Evolutionary conservation across 345 rosid genomes (phyloP).

Genomic region (Pugionium dolabratum): DNA sequence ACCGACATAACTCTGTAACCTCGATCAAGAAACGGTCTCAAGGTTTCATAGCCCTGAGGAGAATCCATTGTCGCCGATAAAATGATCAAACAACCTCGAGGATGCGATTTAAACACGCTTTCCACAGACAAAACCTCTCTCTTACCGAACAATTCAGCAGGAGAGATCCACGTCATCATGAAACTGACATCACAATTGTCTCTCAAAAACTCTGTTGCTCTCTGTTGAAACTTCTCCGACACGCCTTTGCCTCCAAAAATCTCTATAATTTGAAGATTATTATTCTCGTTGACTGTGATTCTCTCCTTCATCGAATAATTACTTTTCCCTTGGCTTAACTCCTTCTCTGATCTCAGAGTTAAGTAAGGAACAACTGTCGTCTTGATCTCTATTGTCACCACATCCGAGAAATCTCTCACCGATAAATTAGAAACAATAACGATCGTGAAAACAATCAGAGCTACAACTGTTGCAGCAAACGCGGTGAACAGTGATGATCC

Average conservation of each 20-base stretch:
- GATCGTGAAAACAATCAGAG: slow-evolving; percentile 49
- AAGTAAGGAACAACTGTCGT: slow-evolving; percentile 31
- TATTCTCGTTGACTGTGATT: slow-evolving; percentile 27
- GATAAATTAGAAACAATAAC: slow-evolving; percentile 30
- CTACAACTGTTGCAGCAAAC: slow-evolving; percentile 35
- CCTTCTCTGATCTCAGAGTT: slow-evolving; percentile 38
- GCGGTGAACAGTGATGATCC: slow-evolving; percentile 35
- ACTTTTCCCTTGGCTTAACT: neutral
- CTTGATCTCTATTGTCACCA: slow-evolving; percentile 33
- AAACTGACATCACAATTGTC: slow-evolving; percentile 48
- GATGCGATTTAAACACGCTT: slow-evolving; percentile 55
- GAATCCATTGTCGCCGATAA: slow-evolving; percentile 62
- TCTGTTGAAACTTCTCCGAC: slow-evolving; percentile 35
- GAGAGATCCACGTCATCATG: slow-evolving; percentile 81
- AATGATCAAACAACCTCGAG: slow-evolving; percentile 58
- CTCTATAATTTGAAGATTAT: slow-evolving; percentile 26
- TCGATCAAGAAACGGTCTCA: slow-evolving; percentile 50
- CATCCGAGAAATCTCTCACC: slow-evolving; percentile 14
- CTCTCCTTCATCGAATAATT: slow-evolving; percentile 8
- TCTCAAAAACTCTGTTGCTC: slow-evolving; percentile 47
- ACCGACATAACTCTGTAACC: slow-evolving; percentile 52
- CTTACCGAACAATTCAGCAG: slow-evolving; percentile 45
- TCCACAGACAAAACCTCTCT: slow-evolving; percentile 55
- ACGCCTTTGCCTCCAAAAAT: slow-evolving; percentile 23
- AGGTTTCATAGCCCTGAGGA: slow-evolving; percentile 41